Percentiles rank a stretch among this genome's conserved stretches.
phyloP scores from a whole-genome alignment of 1,139 yeast genomes.

The Geotrichum reessii region DNA sequence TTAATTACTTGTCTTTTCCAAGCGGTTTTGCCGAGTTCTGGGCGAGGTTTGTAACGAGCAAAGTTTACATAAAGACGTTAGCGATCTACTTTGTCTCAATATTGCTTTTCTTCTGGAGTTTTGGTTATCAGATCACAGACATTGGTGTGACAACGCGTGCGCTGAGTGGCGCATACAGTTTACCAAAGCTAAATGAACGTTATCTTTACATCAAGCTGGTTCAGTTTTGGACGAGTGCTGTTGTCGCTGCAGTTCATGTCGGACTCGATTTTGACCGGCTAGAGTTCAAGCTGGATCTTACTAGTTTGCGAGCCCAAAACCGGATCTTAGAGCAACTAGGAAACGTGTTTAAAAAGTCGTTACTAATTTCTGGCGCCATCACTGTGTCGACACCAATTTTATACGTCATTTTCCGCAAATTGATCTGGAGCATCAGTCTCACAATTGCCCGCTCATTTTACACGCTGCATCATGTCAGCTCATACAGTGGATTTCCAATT shows the following conservation, averaged over 20 bases:
- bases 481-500: slow-evolving; percentile 39
- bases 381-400: slow-evolving; percentile 42
- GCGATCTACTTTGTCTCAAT: slow-evolving; percentile 42
- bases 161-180: slow-evolving; percentile 39
- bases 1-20: slow-evolving; percentile 17
- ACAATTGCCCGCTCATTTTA: slow-evolving; percentile 30
- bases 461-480: slow-evolving; percentile 35
- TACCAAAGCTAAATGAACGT: slow-evolving; percentile 57
- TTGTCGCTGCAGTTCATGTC: slow-evolving; percentile 52
- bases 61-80: slow-evolving; percentile 38
- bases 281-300: slow-evolving; percentile 26
- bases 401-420: slow-evolving; percentile 43
- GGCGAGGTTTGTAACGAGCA: slow-evolving; percentile 42
- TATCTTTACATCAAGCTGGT: slow-evolving; percentile 50
- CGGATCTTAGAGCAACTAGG: slow-evolving; percentile 35
- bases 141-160: slow-evolving; percentile 21
- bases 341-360: slow-evolving; percentile 38
- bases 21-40: slow-evolving; percentile 32
- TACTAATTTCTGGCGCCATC: slow-evolving; percentile 36
- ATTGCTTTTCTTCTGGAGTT: slow-evolving; percentile 35
- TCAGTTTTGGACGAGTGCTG: slow-evolving; percentile 40
- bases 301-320: slow-evolving; percentile 34
- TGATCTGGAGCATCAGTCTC: slow-evolving; percentile 42
- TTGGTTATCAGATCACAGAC: slow-evolving; percentile 33
- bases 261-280: slow-evolving; percentile 58